Base-by-base conservation (phyloP, 371 early-diverging fungal genomes). In the Mucor velutinosus region DNA sequence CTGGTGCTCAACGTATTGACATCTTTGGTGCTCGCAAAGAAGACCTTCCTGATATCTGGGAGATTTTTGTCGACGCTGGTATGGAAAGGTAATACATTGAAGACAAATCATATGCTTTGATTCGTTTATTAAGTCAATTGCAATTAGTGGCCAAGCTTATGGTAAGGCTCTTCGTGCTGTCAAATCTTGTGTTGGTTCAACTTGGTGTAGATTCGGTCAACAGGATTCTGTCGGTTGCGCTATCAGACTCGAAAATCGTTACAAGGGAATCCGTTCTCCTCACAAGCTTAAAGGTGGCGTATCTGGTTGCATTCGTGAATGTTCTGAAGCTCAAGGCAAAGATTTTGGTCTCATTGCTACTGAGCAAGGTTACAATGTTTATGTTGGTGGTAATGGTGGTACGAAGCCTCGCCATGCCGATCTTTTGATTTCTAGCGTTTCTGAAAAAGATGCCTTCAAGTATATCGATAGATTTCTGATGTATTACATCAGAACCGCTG, bases 151-250 rank as follows among this genome's bases (percentile, higher is more conserved):
- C 35, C 90, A 90, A 47, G 90, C 90, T 60, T 90, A 90, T 58
- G 90, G 90, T 33, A 90, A 90, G 70, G 75, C 89, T 11, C 74
- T 90, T n/a, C 84, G 90, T 60, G 90, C 90, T 14, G 90, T 90
- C 73, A 90, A 90, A 70, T 85, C 86, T 49, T 90, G 90, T 71
- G 90, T 90, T 32, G 90, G 90, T 17, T 80, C 86, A 0, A 75
- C 84, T 3, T 90, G 90, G 90, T 90, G 90, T 67, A 82, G 90
- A 15, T 90, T 84, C 78, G 90, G 90, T 39, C 79, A 84, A 58
- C 83, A 86, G 67, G 90, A 90, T 71, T 86, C 88, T 27, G 89
- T 89, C n/a, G 85, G 89, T 0, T 87, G 88, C 59, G 90, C 90
- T 57, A 84, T 90, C 45, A 60, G 67, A 51, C 77, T 90, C 19